Evolutionary conservation across 345 rosid genomes (phyloP), one percentile per base, ranked within the genome.

Genomic region (Linum trigynum): DNA sequence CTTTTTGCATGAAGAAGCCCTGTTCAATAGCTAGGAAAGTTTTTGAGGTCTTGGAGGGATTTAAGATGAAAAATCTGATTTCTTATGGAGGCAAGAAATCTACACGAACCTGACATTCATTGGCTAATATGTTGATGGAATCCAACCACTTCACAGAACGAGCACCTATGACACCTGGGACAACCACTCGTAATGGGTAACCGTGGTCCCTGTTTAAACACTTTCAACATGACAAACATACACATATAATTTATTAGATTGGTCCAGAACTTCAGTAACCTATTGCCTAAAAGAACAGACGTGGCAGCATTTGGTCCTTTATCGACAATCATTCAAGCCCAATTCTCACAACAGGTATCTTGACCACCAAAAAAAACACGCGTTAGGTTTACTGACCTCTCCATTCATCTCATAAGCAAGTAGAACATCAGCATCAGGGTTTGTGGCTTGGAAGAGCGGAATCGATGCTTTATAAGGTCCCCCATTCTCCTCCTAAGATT

Each of bases 111-210:
- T 90, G 95, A 73, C 92, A 88, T 71, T 82, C 92, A 78, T 90
- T 85, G 51, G 92, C 92, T 78, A 85, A 78, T 62, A 94, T 64
- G 66, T 82, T 81, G 75, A 94, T 88, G 67, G 87, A 77, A 69
- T 90, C 97, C 76, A 94, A 75, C 99, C 99, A 94, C 77, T 94
- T 94, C 74, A 94, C 99, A 3, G 99, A 94, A 75, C 99, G 96
- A 40, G 97, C 97, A 71, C 92, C 99, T 62, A 94, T 94, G 63
- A 88, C 87, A 82, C 99, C 99, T 1, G 99, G 99, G 66, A 90
- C 99, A 72, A 94, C 68, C 76, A 78, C 91, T 70, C 99, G 78
- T 64, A 94, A 59, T 6, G 99, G 99, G 66, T 79, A 90, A 12
- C 97, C 99, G 39, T 94, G 99, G 78, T 94, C 97, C 80, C 96